Evolutionary conservation across 352 stramenopile species (phyloP).

Genomic region (Globisporangium paroecandrum): DNA sequence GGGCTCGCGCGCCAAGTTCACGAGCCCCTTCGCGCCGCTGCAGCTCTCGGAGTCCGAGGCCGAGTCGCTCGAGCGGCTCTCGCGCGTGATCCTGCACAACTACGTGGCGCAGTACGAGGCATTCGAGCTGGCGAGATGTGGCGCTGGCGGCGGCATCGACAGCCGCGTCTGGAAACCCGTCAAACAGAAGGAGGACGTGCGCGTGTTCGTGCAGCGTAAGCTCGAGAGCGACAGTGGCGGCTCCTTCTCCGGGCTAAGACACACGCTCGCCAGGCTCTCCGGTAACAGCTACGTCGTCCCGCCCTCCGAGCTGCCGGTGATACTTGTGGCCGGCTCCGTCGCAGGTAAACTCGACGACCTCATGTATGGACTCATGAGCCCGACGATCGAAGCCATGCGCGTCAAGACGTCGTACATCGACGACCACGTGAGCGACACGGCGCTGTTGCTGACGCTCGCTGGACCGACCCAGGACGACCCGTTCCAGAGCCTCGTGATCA

Average conservation of each 20-base stretch:
- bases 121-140: background rate
- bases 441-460: slow-evolving; percentile 3
- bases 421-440: slow-evolving; percentile 2
- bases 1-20: slow-evolving; percentile 1
- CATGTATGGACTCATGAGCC: slow-evolving; percentile 31
- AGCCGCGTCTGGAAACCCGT: slow-evolving; percentile 14
- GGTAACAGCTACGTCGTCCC: background rate
- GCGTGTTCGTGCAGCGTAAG: slow-evolving; percentile 5
- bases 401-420: slow-evolving; percentile 13
- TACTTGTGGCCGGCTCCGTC: background rate
- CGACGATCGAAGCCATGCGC: slow-evolving; percentile 26
- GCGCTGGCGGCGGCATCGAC: background rate
- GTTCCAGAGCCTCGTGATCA: slow-evolving; percentile 32
- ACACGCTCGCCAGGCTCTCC: background rate
- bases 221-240: background rate
- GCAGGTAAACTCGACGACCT: slow-evolving; percentile 18
- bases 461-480: slow-evolving; percentile 1
- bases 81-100: slow-evolving; percentile 2
- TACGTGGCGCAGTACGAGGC: slow-evolving; percentile 8
- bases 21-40: slow-evolving; percentile 18
- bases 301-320: slow-evolving; percentile 9
- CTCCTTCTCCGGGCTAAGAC: background rate
- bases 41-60: slow-evolving; percentile 9
- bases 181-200: slow-evolving; percentile 1
- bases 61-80: slow-evolving; percentile 11